phyloP scores from a whole-genome alignment of 1,284 basidiomycete genomes.

The Austroboletus olivaceoglutinosus region DNA sequence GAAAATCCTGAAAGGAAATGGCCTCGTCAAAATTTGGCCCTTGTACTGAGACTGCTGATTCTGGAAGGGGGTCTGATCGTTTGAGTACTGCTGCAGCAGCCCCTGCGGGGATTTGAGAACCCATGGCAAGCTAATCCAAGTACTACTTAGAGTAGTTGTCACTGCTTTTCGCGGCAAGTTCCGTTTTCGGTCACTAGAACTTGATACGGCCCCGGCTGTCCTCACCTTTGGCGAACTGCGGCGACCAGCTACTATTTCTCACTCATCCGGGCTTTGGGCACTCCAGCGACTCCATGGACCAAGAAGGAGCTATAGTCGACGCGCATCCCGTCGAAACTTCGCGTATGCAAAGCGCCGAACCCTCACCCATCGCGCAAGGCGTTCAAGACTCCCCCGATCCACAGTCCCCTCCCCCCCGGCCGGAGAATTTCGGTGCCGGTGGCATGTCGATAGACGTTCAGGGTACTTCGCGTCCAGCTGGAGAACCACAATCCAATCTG shows the following conservation, averaged over 20 bases:
- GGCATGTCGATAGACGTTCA: not conserved
- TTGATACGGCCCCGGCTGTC: not conserved
- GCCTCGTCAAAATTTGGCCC: slow-evolving; percentile 86
- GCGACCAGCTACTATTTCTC: not conserved
- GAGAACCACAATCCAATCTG: not conserved
- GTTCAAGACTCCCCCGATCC: slow-evolving; percentile 5
- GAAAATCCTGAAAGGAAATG: slow-evolving; percentile 68
- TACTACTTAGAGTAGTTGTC: not conserved
- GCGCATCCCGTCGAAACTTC: slow-evolving; percentile 2
- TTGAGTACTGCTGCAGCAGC: slow-evolving; percentile 75
- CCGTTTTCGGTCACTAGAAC: slow-evolving; percentile 14
- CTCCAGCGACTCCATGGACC: slow-evolving; percentile 14
- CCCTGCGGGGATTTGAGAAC: slow-evolving; percentile 44
- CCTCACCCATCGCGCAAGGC: slow-evolving; percentile 7
- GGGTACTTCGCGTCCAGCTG: not conserved
- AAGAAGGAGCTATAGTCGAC: slow-evolving; percentile 11
- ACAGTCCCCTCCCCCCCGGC: slow-evolving; percentile 1
- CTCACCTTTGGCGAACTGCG: not conserved
- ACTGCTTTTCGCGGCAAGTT: slow-evolving; percentile 23
- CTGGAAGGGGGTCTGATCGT: slow-evolving; percentile 77
- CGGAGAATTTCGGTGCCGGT: slow-evolving; percentile 1
- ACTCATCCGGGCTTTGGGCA: not conserved
- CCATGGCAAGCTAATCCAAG: slow-evolving; percentile 18
- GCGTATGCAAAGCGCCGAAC: slow-evolving; percentile 4
- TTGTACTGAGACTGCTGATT: slow-evolving; percentile 69